Evolutionary conservation across 2,329 filamentous ascomycete species (phyloP), one percentile per base, ranked within the genome.

Genomic region (Ophiostoma novo-ulmi): DNA sequence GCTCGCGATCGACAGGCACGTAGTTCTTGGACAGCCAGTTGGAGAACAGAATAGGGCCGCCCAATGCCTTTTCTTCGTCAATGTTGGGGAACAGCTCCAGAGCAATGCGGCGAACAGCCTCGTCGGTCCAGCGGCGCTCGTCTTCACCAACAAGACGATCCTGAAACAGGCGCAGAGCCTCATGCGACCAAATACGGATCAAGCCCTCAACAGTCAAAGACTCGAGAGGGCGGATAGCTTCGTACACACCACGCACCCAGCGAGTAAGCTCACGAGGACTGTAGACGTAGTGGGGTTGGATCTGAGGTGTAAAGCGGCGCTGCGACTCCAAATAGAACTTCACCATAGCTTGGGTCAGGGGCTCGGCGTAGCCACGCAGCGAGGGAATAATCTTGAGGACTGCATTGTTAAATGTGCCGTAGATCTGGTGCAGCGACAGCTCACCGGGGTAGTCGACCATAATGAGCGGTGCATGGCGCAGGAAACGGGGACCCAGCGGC

Each of bases 21-120:
- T 99, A 99, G 79, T 99, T 92, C 87, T 97, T 98, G 14, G 94
- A 98, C 6, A 99, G 86, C 95, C 95, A 99, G 82, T 99, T 99
- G 7, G 96, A 99, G 85, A 97, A 99, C 70, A 99, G 83, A 70
- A 99, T 98, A 0, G 95, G 96, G 0, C 93, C 93, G 74, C 92
- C 91, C 39, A 99, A 87, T 67, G 95, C 94, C 79, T 93, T 91
- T 63, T 91, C 85, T 75, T 97, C 91, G 73, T 99, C 92, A 73
- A 99, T 92, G n/a, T 89, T 97, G 0, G 95, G 95, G 86, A 99
- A 99, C 78, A 91, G 89, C 73, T 97, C 91, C 61, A 95, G 81
- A 0, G 95, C 95, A 76, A 98, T 94, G 66, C 92, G 88, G 70
- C 88, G 89, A 58, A 98, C 91, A 14, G 91, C 89, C 73, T 97